Evolutionary conservation across 139 green algal species (phyloP).

Genomic region (Ettlia oleoabundans): DNA sequence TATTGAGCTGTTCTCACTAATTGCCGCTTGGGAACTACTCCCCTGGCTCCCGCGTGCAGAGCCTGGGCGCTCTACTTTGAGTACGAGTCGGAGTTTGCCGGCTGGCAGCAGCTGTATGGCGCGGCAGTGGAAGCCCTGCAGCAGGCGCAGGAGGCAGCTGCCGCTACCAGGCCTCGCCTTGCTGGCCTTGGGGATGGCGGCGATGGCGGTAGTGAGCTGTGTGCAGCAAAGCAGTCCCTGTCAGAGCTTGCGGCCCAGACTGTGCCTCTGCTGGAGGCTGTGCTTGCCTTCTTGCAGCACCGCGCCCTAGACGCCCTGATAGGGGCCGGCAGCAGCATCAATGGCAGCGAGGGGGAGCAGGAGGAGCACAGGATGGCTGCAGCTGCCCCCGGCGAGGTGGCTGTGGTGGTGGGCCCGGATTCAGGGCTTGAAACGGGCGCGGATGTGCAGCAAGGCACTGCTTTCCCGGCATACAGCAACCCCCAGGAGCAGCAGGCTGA

Average conservation of each 20-base stretch:
- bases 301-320: conserved; percentile 19
- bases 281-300: conserved; percentile 9
- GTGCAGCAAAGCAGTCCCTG: neutral
- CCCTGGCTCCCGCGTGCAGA: neutral
- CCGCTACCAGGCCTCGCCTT: neutral
- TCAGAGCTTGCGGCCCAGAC: conserved; percentile 27
- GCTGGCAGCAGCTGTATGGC: conserved; percentile 40
- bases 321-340: neutral
- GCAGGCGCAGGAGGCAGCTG: neutral
- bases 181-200: no score
- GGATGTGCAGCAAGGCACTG: neutral
- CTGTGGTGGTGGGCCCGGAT: neutral
- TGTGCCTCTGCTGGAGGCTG: conserved; percentile 31
- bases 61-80: conserved; percentile 41
- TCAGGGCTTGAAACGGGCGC: neutral
- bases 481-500: neutral
- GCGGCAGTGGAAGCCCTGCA: conserved; percentile 4
- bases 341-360: neutral
- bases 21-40: neutral
- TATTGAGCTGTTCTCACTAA: neutral
- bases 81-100: conserved; percentile 36
- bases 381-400: neutral
- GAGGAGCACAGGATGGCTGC: neutral
- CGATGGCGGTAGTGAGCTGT: no score
- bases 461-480: neutral